phyloP scores from a whole-genome alignment of 2,329 filamentous ascomycete species.

The Pseudogymnoascus sp. region DNA sequence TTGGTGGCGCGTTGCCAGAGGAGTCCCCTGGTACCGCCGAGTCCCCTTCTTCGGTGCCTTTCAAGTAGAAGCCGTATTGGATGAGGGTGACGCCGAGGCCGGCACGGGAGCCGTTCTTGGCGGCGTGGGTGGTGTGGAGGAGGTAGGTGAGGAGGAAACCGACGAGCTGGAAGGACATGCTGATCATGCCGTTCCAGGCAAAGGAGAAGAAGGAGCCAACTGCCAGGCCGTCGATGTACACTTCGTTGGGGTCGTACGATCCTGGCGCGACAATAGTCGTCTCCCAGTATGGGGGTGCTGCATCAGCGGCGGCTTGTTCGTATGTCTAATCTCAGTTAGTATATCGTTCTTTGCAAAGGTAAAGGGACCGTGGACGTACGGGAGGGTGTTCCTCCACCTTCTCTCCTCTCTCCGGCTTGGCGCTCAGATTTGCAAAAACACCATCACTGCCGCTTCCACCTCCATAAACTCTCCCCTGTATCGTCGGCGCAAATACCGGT shows the following conservation, averaged over 20 bases:
- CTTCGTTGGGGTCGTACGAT: conserved; percentile 81
- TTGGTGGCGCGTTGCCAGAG: conserved; percentile 61
- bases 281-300: conserved; percentile 97
- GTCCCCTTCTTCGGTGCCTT: conserved; percentile 43
- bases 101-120: conserved; percentile 92
- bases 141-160: conserved; percentile 98
- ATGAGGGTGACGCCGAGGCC: conserved; percentile 92
- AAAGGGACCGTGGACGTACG: conserved; percentile 46
- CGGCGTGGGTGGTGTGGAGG: conserved; percentile 92
- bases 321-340: conserved; percentile 58
- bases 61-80: conserved; percentile 96
- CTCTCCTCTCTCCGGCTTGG: conserved; percentile 75
- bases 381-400: conserved; percentile 85
- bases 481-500: conserved; percentile 20
- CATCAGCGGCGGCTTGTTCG: conserved; percentile 94
- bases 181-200: conserved; percentile 91
- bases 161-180: conserved; percentile 92
- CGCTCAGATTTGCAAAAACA: conserved; percentile 90
- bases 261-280: conserved; percentile 94
- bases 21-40: conserved; percentile 38
- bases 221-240: conserved; percentile 93
- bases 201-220: conserved; percentile 83
- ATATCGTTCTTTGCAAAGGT: conserved; percentile 12
- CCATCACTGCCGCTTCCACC: conserved; percentile 78
- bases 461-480: conserved; percentile 50